A percentile compares a stretch with the other conserved stretches of the same genome.
Evolutionary conservation across 2,329 filamentous ascomycete genomes (phyloP).

Genomic region (Rhexocercosporidium sp.): DNA sequence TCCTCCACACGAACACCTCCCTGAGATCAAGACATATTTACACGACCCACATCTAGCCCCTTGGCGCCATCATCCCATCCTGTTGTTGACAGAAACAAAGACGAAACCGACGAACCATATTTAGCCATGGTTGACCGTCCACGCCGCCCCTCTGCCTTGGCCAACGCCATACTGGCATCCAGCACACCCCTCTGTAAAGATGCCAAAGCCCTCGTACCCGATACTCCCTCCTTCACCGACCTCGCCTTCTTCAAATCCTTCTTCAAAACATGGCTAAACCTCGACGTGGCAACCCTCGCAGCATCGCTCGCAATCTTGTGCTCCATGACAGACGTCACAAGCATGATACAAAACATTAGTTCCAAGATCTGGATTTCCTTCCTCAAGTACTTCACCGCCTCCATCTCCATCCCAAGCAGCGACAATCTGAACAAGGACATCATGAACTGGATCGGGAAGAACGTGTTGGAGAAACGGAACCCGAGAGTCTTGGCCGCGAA

Average conservation of each 20-base stretch:
- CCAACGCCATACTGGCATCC: neutral
- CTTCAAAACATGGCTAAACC: constrained; percentile 49
- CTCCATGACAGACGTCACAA: constrained; percentile 48
- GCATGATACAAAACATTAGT: constrained; percentile 45
- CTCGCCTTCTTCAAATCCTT: constrained; percentile 42
- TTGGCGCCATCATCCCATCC: no score
- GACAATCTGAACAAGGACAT: constrained; percentile 53
- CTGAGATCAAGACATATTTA: no score
- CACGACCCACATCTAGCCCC: no score
- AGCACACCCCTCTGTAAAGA: neutral
- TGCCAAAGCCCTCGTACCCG: neutral
- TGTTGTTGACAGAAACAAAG: no score
- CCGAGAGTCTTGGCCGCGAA: constrained; percentile 50
- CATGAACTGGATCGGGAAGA: constrained; percentile 51
- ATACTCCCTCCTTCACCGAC: neutral
- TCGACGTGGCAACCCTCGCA: constrained; percentile 53
- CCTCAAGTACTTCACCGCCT: constrained; percentile 50
- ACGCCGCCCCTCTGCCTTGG: no score
- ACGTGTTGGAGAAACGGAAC: constrained; percentile 45
- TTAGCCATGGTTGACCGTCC: no score
- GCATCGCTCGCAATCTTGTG: constrained; percentile 52
- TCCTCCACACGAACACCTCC: no score
- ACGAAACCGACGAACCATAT: no score
- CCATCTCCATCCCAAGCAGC: constrained; percentile 49
- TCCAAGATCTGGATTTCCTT: constrained; percentile 48